These are phyloP conservation scores for Aureobasidium melanogenum DNA, from an alignment of 2,329 filamentous ascomycete genomes.

Conservation along the genomic window DNA sequence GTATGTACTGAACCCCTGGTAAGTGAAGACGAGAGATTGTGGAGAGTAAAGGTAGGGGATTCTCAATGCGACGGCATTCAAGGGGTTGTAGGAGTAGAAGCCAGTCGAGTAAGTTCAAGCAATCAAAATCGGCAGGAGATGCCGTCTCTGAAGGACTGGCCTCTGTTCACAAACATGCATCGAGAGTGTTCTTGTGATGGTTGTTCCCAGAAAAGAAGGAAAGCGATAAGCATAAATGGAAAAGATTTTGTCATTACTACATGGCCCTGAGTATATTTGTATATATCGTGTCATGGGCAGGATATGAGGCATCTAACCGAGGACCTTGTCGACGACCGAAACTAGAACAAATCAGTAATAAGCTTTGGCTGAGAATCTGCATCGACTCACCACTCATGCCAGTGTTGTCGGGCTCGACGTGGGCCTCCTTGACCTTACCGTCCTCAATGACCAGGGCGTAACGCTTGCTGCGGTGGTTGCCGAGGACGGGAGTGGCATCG, in stretches of 20 bases:
- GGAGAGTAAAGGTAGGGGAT: too few relatives aligned
- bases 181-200: not conserved
- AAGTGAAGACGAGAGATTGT: not conserved
- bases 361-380: not conserved
- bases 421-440: constrained; percentile 71
- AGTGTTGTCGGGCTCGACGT: constrained; percentile 84
- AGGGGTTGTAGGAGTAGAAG: too few relatives aligned
- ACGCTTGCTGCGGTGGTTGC: constrained; percentile 73
- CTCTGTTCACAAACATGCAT: not conserved
- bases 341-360: not conserved
- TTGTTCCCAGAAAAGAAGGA: not conserved
- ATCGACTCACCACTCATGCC: constrained; percentile 66
- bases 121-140: not conserved
- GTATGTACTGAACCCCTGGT: not conserved
- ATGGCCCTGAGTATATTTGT: not conserved
- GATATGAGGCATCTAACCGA: constrained; percentile 6
- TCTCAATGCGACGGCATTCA: too few relatives aligned
- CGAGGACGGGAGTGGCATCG: constrained; percentile 71
- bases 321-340: constrained; percentile 15
- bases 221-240: not conserved
- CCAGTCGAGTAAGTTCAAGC: not conserved
- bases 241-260: not conserved
- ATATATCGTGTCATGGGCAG: not conserved
- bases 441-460: constrained; percentile 78
- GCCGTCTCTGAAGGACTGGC: too few relatives aligned